Percentiles rank a stretch among this genome's conserved stretches.
These are phyloP conservation scores for Backusella macrospora DNA, from an alignment of 192 early-diverging fungal genomes.

Conservation along the genomic window DNA sequence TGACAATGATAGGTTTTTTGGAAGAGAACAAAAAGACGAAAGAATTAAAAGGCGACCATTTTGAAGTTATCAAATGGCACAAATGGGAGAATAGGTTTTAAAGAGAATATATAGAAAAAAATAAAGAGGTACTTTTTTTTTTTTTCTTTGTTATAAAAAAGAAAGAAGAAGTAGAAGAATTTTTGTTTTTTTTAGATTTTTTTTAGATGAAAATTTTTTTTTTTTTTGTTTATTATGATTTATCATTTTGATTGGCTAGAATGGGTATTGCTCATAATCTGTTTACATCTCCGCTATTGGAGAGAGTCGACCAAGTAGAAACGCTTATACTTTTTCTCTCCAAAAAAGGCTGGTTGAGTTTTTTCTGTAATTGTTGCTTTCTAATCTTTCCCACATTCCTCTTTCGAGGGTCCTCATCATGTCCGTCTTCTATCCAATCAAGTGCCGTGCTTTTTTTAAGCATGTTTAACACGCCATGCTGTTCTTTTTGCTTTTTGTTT, in stretches of 20 bases:
- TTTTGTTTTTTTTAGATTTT: too few relatives aligned
- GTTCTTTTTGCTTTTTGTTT: too few relatives aligned
- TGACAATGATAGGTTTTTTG: constrained; percentile 8
- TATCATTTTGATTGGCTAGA: background rate
- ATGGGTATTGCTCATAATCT: constrained; percentile 13
- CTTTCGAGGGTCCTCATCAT: background rate
- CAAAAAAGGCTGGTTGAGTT: background rate
- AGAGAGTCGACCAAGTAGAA: background rate
- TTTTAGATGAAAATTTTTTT: background rate
- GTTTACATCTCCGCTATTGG: background rate
- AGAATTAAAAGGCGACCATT: constrained; percentile 21
- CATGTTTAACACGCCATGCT: too few relatives aligned
- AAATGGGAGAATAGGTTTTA: background rate
- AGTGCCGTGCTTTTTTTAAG: too few relatives aligned
- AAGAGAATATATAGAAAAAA: background rate
- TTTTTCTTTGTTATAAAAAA: background rate
- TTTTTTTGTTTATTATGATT: background rate
- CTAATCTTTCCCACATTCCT: background rate
- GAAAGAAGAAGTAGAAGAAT: too few relatives aligned
- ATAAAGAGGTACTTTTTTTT: background rate
- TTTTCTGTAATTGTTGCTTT: background rate
- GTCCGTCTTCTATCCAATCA: background rate
- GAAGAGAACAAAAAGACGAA: background rate
- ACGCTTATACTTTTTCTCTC: background rate
- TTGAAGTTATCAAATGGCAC: constrained; percentile 5